Evolutionary conservation across 352 stramenopile species (phyloP).

Genomic region (Albugo candida): DNA sequence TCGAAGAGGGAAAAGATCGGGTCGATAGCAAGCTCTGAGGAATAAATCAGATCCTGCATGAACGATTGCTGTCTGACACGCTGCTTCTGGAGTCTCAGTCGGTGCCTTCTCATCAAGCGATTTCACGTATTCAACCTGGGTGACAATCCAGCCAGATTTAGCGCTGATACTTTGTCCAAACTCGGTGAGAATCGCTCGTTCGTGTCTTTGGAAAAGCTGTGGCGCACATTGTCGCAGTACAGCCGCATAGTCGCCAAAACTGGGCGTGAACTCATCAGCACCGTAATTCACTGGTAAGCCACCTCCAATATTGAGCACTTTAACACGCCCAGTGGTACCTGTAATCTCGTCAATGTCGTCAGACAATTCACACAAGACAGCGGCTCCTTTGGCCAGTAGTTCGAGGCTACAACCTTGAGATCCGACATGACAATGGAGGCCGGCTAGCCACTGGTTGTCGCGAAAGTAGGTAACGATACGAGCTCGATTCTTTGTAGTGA

Average conservation of each 20-base stretch:
- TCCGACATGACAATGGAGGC: constrained; percentile 79
- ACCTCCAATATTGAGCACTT: constrained; percentile 81
- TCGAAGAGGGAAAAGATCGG: constrained; percentile 54
- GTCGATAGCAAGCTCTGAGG: constrained; percentile 70
- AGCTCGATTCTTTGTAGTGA: constrained; percentile 30
- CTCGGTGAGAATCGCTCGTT: constrained; percentile 79
- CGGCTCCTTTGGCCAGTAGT: constrained; percentile 56
- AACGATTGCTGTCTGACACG: constrained; percentile 59
- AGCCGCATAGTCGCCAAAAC: constrained; percentile 67
- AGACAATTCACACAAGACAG: constrained; percentile 57
- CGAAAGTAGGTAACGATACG: constrained; percentile 32
- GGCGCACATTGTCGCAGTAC: constrained; percentile 43
- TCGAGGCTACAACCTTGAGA: constrained; percentile 75
- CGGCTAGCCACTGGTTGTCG: constrained; percentile 66
- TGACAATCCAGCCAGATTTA: constrained; percentile 74
- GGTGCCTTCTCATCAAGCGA: constrained; percentile 16
- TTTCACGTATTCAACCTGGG: constrained; percentile 80
- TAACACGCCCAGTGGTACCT: constrained; percentile 30
- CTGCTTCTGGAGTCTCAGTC: constrained; percentile 8
- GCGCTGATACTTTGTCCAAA: constrained; percentile 77
- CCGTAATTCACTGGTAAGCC: constrained; percentile 80
- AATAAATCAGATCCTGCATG: constrained; percentile 83
- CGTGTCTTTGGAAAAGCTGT: constrained; percentile 64
- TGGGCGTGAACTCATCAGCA: constrained; percentile 34
- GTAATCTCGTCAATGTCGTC: constrained; percentile 44